Evolutionary conservation across 768 basidiomycete species (phyloP).

Genomic region (Podaxis sp.): DNA sequence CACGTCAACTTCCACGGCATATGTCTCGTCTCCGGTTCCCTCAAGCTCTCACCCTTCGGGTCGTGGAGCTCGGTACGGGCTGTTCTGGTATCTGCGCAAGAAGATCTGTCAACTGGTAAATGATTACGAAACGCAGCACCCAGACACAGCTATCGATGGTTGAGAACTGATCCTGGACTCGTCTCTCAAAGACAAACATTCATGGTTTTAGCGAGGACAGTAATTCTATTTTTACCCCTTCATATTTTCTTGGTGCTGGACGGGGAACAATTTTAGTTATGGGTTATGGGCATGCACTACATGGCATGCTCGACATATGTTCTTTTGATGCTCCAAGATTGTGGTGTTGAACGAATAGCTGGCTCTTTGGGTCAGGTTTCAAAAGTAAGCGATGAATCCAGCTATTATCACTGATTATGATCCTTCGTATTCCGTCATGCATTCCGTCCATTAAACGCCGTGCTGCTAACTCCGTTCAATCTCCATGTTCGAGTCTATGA

Average conservation of each 20-base stretch:
- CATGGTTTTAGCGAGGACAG: not conserved
- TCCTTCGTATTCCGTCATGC: not conserved
- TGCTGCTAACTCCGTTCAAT: not conserved
- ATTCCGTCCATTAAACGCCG: not conserved
- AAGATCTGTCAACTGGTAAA: not conserved
- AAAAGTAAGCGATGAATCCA: not conserved
- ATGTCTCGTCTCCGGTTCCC: no score
- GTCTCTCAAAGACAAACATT: not conserved
- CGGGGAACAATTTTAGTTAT: not conserved
- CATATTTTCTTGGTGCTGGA: not conserved
- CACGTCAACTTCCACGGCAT: no score
- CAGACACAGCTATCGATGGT: not conserved
- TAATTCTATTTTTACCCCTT: not conserved
- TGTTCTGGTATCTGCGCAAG: slow-evolving; percentile 1
- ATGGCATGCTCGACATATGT: not conserved
- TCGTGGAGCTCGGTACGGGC: not conserved
- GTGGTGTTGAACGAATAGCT: not conserved
- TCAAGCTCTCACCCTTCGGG: no score
- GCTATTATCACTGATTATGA: not conserved
- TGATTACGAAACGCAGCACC: not conserved
- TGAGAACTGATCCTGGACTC: not conserved
- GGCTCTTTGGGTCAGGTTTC: not conserved
- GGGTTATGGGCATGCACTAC: not conserved
- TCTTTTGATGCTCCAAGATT: not conserved
- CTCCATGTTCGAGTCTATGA: not conserved